A percentile compares a stretch with the other conserved stretches of the same genome.
phyloP scores from a whole-genome alignment of 192 early-diverging fungal genomes.

The Linderina pennispora region DNA sequence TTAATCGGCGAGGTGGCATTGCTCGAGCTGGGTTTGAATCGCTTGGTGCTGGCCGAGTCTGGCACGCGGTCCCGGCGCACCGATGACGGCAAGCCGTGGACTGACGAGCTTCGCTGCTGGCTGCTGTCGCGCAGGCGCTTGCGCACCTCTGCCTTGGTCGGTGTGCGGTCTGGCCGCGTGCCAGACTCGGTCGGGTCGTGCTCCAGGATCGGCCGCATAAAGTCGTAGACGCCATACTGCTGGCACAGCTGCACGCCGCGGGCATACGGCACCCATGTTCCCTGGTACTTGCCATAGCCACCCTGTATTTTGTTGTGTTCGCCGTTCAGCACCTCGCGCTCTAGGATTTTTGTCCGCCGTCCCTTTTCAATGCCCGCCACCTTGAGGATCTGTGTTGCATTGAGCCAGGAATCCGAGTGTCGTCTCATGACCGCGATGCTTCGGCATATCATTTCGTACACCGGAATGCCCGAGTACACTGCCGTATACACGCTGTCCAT shows the following conservation, averaged over 20 bases:
- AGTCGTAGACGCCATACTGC: slow-evolving; percentile 69
- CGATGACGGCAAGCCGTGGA: not conserved
- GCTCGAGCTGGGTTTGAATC: slow-evolving; percentile 14
- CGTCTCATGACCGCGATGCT: slow-evolving; percentile 73
- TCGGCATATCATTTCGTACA: slow-evolving; percentile 89
- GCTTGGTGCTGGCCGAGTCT: slow-evolving; percentile 3
- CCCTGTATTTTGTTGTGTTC: slow-evolving; percentile 96
- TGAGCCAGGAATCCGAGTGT: slow-evolving; percentile 83
- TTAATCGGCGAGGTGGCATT: slow-evolving; percentile 37
- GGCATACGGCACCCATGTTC: slow-evolving; percentile 84
- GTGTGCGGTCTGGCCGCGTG: slow-evolving; percentile 46
- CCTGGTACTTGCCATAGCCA: slow-evolving; percentile 98
- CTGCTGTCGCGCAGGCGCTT: slow-evolving; percentile 23
- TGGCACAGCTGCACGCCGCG: slow-evolving; percentile 74
- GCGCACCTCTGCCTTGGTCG: slow-evolving; percentile 50
- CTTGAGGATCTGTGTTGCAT: slow-evolving; percentile 98
- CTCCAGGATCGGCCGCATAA: slow-evolving; percentile 76
- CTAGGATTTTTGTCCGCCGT: slow-evolving; percentile 87
- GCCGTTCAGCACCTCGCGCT: slow-evolving; percentile 82
- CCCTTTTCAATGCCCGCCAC: slow-evolving; percentile 94
- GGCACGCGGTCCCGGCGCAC: slow-evolving; percentile 11
- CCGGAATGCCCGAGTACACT: slow-evolving; percentile 90
- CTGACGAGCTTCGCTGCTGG: slow-evolving; percentile 9
- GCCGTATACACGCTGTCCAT: slow-evolving; percentile 72
- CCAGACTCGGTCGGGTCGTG: slow-evolving; percentile 59